These are phyloP conservation scores for Nakaseomyces bracarensis DNA, from an alignment of 1,139 yeast species.

Conservation along the genomic window DNA sequence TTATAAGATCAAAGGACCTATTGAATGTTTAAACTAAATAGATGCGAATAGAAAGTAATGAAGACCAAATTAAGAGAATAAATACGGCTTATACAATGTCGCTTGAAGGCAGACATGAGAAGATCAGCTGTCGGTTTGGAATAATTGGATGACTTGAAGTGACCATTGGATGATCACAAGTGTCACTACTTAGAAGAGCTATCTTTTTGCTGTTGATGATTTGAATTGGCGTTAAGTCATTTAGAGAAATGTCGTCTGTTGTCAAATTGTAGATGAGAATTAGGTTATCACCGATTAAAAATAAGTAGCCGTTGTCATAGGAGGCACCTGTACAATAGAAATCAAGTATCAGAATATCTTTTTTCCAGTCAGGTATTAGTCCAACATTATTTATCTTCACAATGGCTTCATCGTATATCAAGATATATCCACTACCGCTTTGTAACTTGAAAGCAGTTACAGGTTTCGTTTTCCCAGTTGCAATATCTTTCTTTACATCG, in stretches of 20 bases:
- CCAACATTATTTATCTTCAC: conserved; percentile 64
- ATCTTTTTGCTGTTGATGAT: conserved; percentile 67
- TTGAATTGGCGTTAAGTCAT: conserved; percentile 46
- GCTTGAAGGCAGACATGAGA: conserved; percentile 22
- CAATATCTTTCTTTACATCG: conserved; percentile 29
- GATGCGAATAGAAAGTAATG: too few relatives aligned
- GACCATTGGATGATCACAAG: conserved; percentile 41
- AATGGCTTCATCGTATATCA: conserved; percentile 69
- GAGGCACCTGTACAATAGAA: conserved; percentile 53
- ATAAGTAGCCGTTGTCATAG: conserved; percentile 49
- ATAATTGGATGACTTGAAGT: conserved; percentile 65
- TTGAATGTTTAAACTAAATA: too few relatives aligned
- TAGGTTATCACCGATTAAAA: conserved; percentile 58
- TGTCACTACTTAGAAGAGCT: conserved; percentile 37
- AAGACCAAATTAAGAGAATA: too few relatives aligned
- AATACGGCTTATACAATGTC: neutral
- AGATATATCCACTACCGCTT: conserved; percentile 44
- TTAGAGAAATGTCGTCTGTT: conserved; percentile 30
- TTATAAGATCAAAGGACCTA: too few relatives aligned
- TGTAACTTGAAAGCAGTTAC: conserved; percentile 53
- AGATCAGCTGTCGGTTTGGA: conserved; percentile 53
- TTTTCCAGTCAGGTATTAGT: conserved; percentile 43
- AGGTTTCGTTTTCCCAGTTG: conserved; percentile 37
- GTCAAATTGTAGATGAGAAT: conserved; percentile 57
- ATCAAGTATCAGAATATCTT: conserved; percentile 51